phyloP scores from a whole-genome alignment of 1,139 yeast genomes.

The Torulaspora pretoriensis region DNA sequence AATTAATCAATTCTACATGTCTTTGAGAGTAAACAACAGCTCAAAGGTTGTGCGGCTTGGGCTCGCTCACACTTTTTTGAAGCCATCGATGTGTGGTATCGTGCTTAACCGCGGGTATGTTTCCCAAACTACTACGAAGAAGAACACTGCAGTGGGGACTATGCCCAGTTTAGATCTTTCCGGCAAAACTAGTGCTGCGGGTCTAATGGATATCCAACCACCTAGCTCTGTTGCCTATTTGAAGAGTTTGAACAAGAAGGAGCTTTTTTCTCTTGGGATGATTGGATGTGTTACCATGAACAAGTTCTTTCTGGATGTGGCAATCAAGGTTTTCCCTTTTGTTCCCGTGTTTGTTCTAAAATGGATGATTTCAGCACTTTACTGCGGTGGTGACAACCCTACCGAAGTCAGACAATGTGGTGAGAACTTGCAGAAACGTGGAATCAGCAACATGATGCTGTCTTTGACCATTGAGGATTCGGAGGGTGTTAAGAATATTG shows the following conservation, averaged over 20 bases:
- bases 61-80: not conserved
- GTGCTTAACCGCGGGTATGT: slow-evolving; percentile 13
- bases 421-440: slow-evolving; percentile 58
- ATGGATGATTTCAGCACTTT: slow-evolving; percentile 71
- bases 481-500: slow-evolving; percentile 62
- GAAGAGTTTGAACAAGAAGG: slow-evolving; percentile 36
- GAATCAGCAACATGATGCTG: slow-evolving; percentile 90
- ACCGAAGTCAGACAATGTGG: slow-evolving; percentile 70
- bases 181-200: not conserved
- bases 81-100: not conserved
- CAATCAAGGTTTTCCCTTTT: slow-evolving; percentile 66
- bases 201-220: slow-evolving; percentile 11
- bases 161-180: not conserved
- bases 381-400: slow-evolving; percentile 86
- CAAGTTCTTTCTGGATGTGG: slow-evolving; percentile 55
- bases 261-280: slow-evolving; percentile 55
- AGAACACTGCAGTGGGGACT: slow-evolving; percentile 15
- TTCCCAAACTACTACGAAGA: slow-evolving; percentile 19
- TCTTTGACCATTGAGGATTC: slow-evolving; percentile 92
- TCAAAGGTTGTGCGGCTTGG: slow-evolving; percentile 1
- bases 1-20: not conserved
- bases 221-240: slow-evolving; percentile 34
- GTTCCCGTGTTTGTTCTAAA: slow-evolving; percentile 71
- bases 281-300: slow-evolving; percentile 67
- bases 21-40: not conserved